A percentile compares a stretch with the other conserved stretches of the same genome.
Conservation (phyloP, 2,329 filamentous ascomycete genomes). For the Sclerotiophoma versabilis region DNA sequence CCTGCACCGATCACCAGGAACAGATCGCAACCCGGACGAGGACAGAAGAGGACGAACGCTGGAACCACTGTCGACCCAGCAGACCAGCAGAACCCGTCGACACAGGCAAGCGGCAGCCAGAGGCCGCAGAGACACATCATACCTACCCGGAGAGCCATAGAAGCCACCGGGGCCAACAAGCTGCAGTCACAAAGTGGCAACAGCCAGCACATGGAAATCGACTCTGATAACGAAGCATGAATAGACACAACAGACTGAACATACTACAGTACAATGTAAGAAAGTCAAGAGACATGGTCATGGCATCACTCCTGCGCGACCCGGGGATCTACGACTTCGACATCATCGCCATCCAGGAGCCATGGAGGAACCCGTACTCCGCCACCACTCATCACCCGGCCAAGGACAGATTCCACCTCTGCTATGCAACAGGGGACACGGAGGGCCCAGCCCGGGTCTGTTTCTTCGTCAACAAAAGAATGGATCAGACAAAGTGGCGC, state of each 20-base stretch:
- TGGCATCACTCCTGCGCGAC: conserved; percentile 31
- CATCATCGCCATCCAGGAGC: conserved; percentile 27
- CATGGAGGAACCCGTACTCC: conserved; percentile 22
- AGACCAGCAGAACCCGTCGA: background rate
- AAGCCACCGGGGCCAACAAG: background rate
- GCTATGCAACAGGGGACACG: conserved; percentile 14
- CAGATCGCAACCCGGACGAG: background rate
- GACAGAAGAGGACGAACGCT: too few species aligned
- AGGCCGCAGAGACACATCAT: background rate
- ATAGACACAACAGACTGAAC: conserved; percentile 19
- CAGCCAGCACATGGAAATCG: conserved; percentile 20
- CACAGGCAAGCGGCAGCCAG: background rate
- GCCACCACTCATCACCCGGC: conserved; percentile 33
- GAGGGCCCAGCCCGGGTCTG: conserved; percentile 25
- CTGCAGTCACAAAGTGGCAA: background rate
- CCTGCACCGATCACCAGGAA: background rate
- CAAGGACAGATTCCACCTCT: conserved; percentile 27
- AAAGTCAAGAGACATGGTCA: conserved; percentile 30
- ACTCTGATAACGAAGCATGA: conserved; percentile 21
- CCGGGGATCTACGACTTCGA: conserved; percentile 25
- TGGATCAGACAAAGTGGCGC: conserved; percentile 22
- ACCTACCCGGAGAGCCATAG: background rate
- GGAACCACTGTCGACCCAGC: background rate
- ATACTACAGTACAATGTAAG: conserved; percentile 33
- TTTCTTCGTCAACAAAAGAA: conserved; percentile 34